phyloP scores from a whole-genome alignment of 441 rosid species.

The Syzygium malaccense region DNA sequence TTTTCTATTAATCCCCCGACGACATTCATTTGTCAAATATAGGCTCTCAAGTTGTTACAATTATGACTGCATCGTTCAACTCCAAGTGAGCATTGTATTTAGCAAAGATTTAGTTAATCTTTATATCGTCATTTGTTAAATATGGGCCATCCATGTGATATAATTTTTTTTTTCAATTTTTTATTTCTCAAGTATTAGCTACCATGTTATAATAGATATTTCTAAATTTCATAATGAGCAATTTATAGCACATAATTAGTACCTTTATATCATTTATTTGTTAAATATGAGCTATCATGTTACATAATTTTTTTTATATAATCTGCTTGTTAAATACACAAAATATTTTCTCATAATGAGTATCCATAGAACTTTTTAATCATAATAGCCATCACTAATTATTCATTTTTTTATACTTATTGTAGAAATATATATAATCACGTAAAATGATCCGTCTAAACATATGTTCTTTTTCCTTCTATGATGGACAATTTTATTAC shows the following conservation, averaged over 20 bases:
- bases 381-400: neutral
- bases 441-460: neutral
- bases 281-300: neutral
- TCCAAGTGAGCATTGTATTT: neutral
- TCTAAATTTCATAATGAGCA: rapidly evolving
- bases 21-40: too few relatives aligned
- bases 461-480: neutral
- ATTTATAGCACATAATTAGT: rapidly evolving
- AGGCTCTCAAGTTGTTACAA: neutral
- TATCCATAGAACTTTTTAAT: neutral
- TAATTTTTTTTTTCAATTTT: neutral
- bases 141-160: neutral
- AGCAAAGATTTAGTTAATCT: too few relatives aligned
- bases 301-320: neutral
- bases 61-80: neutral
- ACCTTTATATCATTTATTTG: neutral
- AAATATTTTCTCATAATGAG: neutral
- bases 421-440: neutral
- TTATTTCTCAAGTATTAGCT: neutral
- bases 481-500: neutral
- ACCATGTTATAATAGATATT: neutral
- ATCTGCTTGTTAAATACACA: neutral
- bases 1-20: too few relatives aligned
- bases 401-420: neutral
- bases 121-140: neutral